phyloP scores from a whole-genome alignment of 139 green algal genomes.

The Nannochloris sp. region DNA sequence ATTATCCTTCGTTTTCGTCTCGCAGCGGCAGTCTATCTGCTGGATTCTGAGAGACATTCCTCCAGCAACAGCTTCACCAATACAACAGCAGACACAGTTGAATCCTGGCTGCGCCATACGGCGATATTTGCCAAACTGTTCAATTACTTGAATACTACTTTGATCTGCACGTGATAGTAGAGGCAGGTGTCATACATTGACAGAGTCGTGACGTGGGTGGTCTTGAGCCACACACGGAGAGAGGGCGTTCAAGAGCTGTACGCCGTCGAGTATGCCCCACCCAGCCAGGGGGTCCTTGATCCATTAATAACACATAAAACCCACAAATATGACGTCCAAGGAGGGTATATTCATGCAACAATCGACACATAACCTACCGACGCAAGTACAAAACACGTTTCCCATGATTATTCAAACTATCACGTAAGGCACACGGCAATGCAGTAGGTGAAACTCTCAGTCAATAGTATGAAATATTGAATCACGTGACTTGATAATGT shows the following conservation, averaged over 20 bases:
- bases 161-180: constrained; percentile 19
- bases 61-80: constrained; percentile 41
- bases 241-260: not conserved
- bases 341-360: too few relatives aligned
- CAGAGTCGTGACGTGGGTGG: too few relatives aligned
- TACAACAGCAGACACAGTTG: constrained; percentile 46
- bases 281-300: too few relatives aligned
- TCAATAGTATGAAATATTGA: too few relatives aligned
- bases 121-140: constrained; percentile 36
- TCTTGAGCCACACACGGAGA: not conserved
- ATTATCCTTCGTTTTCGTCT: constrained; percentile 77
- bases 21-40: constrained; percentile 39
- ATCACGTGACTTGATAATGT: too few relatives aligned
- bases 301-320: too few relatives aligned
- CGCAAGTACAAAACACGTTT: constrained; percentile 4
- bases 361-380: not conserved
- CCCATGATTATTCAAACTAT: not conserved
- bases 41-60: constrained; percentile 55
- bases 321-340: too few relatives aligned
- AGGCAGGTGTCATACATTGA: not conserved
- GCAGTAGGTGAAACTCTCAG: too few relatives aligned
- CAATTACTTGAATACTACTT: constrained; percentile 27
- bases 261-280: too few relatives aligned
- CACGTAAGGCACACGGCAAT: not conserved
- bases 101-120: constrained; percentile 39